These are phyloP conservation scores for Saccharomyces uvarum DNA, from an alignment of 1,139 yeast species.

Conservation along the genomic window DNA sequence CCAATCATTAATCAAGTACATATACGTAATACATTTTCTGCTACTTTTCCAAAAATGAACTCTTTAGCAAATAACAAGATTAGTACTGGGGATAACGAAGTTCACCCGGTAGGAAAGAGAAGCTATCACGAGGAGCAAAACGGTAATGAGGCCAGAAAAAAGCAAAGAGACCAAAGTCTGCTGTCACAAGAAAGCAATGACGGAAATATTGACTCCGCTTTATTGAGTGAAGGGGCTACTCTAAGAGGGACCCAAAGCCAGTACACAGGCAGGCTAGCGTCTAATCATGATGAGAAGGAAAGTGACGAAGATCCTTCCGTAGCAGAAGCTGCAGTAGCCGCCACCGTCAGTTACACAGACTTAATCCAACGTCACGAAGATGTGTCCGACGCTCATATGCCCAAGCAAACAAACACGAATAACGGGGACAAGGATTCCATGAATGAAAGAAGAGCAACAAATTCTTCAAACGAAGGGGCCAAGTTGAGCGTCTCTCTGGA, in stretches of 20 bases:
- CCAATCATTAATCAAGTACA: background rate
- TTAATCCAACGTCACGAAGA: conserved; percentile 13
- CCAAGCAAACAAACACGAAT: conserved; percentile 5
- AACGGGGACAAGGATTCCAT: conserved; percentile 1
- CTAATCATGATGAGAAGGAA: conserved; percentile 9
- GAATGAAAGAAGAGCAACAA: background rate
- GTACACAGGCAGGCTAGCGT: background rate
- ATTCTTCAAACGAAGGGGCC: background rate
- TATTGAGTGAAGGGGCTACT: conserved; percentile 11
- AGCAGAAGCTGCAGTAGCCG: conserved; percentile 17
- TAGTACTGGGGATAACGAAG: background rate
- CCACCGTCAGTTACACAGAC: conserved; percentile 20
- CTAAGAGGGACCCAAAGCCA: background rate
- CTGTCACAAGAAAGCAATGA: conserved; percentile 9
- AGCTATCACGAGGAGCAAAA: background rate
- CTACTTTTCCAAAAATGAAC: background rate
- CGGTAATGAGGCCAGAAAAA: conserved; percentile 4
- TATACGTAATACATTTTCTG: background rate
- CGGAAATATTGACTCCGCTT: conserved; percentile 17
- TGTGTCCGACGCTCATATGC: conserved; percentile 1
- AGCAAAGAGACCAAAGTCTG: conserved; percentile 4
- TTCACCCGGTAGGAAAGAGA: background rate
- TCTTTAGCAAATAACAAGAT: background rate
- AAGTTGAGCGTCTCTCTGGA: conserved; percentile 1
- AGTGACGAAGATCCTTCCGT: conserved; percentile 14